Conservation (phyloP, 495 filamentous ascomycete species). For the Cercophora newfieldiana region DNA sequence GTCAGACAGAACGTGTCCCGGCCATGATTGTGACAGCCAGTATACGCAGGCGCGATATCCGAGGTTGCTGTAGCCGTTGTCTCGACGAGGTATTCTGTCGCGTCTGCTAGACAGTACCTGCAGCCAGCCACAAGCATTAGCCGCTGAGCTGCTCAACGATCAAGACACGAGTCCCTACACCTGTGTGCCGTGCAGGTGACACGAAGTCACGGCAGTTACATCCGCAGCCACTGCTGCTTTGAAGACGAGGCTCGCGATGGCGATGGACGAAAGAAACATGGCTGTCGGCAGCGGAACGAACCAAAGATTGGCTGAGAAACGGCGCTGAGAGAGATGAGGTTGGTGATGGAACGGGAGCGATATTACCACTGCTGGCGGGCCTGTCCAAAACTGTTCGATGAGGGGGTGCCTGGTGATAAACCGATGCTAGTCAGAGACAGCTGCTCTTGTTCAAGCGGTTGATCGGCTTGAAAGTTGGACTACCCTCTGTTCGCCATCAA, state of each 20-base stretch:
- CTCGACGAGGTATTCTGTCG: not conserved
- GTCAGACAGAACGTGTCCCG: conserved; percentile 43
- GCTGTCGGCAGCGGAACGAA: not conserved
- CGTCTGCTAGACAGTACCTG: not conserved
- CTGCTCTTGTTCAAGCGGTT: too few relatives aligned
- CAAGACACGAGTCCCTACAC: not conserved
- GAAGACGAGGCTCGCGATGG: not conserved
- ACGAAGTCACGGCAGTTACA: not conserved
- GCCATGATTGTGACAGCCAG: conserved; percentile 52
- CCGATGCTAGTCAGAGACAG: too few relatives aligned
- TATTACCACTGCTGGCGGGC: too few relatives aligned
- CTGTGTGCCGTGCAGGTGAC: not conserved
- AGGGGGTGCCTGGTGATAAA: too few relatives aligned
- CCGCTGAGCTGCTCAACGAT: not conserved
- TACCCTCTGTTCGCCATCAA: too few relatives aligned
- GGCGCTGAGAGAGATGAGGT: too few relatives aligned
- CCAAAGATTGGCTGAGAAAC: too few relatives aligned
- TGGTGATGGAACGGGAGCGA: too few relatives aligned
- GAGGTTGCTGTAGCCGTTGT: conserved; percentile 7
- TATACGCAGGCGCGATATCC: conserved; percentile 45
- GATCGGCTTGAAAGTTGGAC: too few relatives aligned
- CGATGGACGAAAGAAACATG: not conserved
- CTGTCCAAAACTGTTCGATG: too few relatives aligned
- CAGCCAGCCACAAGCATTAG: not conserved
- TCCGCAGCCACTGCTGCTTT: not conserved